These are phyloP conservation scores for Magnusiomyces magnusii DNA, from an alignment of 1,139 yeast species.

Conservation along the genomic window DNA sequence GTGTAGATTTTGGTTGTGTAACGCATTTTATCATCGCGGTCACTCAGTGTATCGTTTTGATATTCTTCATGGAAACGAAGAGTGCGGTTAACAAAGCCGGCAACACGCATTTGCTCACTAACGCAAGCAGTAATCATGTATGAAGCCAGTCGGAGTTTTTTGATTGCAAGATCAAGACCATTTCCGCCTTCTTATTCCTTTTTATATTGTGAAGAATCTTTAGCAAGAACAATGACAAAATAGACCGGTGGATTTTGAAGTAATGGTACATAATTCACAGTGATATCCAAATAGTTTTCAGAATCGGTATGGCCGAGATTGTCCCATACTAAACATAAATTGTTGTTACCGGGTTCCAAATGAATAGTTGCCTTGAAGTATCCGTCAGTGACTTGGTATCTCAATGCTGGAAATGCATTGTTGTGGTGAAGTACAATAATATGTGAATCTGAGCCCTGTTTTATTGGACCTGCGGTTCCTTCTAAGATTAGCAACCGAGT, in stretches of 20 bases:
- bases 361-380: conserved; percentile 70
- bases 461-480: conserved; percentile 29
- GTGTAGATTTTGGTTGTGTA: conserved; percentile 71
- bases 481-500: conserved; percentile 30
- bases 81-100: conserved; percentile 72
- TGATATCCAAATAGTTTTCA: conserved; percentile 23
- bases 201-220: conserved; percentile 62
- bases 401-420: conserved; percentile 58
- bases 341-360: conserved; percentile 51
- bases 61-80: conserved; percentile 73
- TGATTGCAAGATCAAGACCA: conserved; percentile 61
- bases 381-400: conserved; percentile 60
- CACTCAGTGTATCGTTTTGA: conserved; percentile 44
- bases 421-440: conserved; percentile 41
- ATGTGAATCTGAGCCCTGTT: conserved; percentile 21
- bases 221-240: conserved; percentile 66
- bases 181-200: conserved; percentile 44
- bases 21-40: conserved; percentile 42
- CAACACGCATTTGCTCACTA: conserved; percentile 77
- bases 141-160: conserved; percentile 75
- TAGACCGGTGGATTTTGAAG: conserved; percentile 71
- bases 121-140: conserved; percentile 91
- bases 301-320: background rate
- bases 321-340: conserved; percentile 21
- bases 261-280: conserved; percentile 51